Conservation (phyloP, 2,329 filamentous ascomycete genomes). For the Penicillium expansum region DNA sequence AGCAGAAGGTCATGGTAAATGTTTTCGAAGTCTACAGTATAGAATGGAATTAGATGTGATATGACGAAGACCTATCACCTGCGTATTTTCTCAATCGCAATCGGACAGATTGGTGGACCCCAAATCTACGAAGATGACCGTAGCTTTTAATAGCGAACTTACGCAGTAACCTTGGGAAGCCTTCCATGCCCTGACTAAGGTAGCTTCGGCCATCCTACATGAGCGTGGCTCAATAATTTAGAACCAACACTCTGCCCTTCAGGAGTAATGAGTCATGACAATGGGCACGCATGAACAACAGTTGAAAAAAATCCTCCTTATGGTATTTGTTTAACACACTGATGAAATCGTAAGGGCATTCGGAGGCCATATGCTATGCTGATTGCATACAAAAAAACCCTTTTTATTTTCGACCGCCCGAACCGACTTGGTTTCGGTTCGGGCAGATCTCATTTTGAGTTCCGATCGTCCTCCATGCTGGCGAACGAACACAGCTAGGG, state of each 20-base stretch:
- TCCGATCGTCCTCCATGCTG: conserved; percentile 27
- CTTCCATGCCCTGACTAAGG: not conserved
- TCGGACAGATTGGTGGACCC: too few relatives aligned
- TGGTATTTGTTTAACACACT: conserved; percentile 39
- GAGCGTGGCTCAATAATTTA: not conserved
- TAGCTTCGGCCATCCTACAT: not conserved
- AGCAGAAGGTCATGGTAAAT: not conserved
- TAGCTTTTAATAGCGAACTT: not conserved
- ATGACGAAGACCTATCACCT: not conserved
- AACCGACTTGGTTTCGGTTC: conserved; percentile 27
- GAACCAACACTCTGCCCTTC: not conserved
- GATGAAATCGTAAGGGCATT: conserved; percentile 39
- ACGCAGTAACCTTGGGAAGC: not conserved
- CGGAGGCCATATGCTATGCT: conserved; percentile 36
- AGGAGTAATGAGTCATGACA: not conserved
- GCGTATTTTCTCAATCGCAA: not conserved
- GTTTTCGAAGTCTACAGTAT: not conserved
- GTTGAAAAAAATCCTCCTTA: conserved; percentile 30
- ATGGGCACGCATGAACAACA: not conserved
- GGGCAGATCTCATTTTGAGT: conserved; percentile 32
- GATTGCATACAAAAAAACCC: conserved; percentile 37
- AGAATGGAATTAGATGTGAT: conserved; percentile 1
- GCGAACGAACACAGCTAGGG: conserved; percentile 28
- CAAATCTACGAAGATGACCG: not conserved
- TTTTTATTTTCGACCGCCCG: conserved; percentile 35